phyloP scores from a whole-genome alignment of 2,329 filamentous ascomycete species.

The Aulographum hederae region DNA sequence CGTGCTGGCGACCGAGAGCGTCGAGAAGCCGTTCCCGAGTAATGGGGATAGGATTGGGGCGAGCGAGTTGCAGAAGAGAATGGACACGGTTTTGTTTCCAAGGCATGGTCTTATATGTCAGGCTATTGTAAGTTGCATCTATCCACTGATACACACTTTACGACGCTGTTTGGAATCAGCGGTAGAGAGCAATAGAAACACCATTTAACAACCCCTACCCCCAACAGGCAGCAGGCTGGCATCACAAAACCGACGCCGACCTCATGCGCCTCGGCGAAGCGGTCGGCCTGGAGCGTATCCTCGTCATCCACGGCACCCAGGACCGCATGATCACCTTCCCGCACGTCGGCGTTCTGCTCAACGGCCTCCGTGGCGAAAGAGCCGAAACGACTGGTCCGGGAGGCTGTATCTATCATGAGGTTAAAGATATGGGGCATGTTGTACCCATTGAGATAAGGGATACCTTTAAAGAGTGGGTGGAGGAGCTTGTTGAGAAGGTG shows the following conservation, averaged over 20 bases:
- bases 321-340: conserved; percentile 64
- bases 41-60: conserved; percentile 75
- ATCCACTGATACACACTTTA: no score
- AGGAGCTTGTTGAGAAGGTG: conserved; percentile 35
- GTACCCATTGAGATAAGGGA: conserved; percentile 50
- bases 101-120: conserved; percentile 56
- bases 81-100: conserved; percentile 41
- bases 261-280: conserved; percentile 45
- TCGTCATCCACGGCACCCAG: conserved; percentile 56
- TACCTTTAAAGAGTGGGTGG: conserved; percentile 50
- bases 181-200: no score
- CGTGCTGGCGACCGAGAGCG: conserved; percentile 18
- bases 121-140: no score
- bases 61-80: conserved; percentile 56
- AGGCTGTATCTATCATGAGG: conserved; percentile 31
- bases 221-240: conserved; percentile 69
- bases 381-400: conserved; percentile 15
- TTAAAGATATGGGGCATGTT: conserved; percentile 61
- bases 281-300: conserved; percentile 55
- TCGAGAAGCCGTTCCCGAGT: conserved; percentile 39
- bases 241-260: conserved; percentile 53
- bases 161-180: no score
- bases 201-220: no score
- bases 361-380: conserved; percentile 43
- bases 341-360: conserved; percentile 51